Evolutionary conservation across 2,329 filamentous ascomycete species (phyloP).

Genomic region (Penicillium sp.): DNA sequence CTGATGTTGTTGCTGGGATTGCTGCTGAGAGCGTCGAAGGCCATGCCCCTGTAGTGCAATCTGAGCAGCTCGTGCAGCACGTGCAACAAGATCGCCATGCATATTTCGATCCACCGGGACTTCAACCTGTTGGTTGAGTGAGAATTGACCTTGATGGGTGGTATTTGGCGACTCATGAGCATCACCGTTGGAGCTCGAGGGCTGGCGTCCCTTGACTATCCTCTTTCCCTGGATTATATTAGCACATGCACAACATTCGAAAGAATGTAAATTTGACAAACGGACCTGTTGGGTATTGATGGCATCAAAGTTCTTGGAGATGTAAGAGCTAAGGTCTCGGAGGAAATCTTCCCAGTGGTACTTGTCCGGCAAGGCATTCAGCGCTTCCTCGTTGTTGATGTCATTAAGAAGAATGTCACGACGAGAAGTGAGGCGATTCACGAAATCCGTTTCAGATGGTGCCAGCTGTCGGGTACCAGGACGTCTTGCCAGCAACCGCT

Average conservation of each 20-base stretch:
- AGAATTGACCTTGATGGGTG: conserved; percentile 45
- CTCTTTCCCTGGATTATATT: conserved; percentile 38
- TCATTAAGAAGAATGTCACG: conserved; percentile 58
- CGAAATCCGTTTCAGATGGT: conserved; percentile 60
- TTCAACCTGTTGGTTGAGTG: conserved; percentile 40
- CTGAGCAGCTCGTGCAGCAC: conserved; percentile 49
- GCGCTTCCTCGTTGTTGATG: conserved; percentile 51
- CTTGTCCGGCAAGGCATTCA: conserved; percentile 55
- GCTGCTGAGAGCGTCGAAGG: conserved; percentile 37
- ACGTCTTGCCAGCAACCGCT: conserved; percentile 54
- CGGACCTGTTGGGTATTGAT: conserved; percentile 50
- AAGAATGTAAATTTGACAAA: not conserved
- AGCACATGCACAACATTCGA: conserved; percentile 12
- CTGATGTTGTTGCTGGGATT: conserved; percentile 33
- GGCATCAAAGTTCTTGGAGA: conserved; percentile 58
- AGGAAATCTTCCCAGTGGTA: conserved; percentile 66
- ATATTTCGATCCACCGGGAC: conserved; percentile 42
- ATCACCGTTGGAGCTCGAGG: conserved; percentile 39
- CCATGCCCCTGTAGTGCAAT: conserved; percentile 49
- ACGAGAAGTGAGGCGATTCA: conserved; percentile 54
- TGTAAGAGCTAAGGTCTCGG: conserved; percentile 57
- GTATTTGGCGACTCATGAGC: conserved; percentile 37
- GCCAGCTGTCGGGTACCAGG: conserved; percentile 55
- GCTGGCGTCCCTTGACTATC: conserved; percentile 38
- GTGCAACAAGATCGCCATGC: conserved; percentile 48